Evolutionary conservation across 106 monocot genomes (phyloP).

Genomic region (Gastrodia elata): DNA sequence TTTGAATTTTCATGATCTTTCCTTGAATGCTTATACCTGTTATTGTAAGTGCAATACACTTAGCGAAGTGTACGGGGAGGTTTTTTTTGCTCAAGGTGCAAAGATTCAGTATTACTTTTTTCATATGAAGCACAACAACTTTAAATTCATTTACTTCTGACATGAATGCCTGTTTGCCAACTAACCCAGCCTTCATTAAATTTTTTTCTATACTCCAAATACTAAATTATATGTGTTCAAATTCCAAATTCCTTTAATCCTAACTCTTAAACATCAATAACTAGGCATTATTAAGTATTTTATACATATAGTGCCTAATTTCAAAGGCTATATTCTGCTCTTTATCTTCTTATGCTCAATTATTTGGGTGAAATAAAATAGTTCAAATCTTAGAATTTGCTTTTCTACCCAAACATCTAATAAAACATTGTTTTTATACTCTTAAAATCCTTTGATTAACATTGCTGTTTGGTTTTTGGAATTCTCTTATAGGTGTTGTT

Average conservation of each 20-base stretch:
- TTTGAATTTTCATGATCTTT: not conserved
- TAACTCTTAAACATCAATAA: not conserved
- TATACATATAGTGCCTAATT: too few species aligned
- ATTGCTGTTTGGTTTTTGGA: too few species aligned
- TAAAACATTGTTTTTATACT: too few species aligned
- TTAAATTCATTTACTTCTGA: not conserved
- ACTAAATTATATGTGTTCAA: not conserved
- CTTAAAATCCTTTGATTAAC: too few species aligned
- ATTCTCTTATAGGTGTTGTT: too few species aligned
- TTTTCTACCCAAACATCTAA: too few species aligned
- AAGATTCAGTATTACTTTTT: not conserved
- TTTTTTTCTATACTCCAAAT: not conserved
- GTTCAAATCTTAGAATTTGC: too few species aligned
- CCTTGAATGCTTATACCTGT: not conserved
- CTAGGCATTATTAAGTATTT: not conserved
- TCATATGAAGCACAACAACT: not conserved
- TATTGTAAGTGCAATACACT: not conserved
- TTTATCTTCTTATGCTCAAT: too few species aligned
- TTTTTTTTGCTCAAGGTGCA: not conserved
- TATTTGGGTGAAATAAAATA: too few species aligned
- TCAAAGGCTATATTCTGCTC: too few species aligned
- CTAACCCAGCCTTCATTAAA: not conserved
- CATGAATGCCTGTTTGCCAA: not conserved
- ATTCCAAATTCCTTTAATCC: not conserved
- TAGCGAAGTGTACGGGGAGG: not conserved